phyloP scores from a whole-genome alignment of 192 early-diverging fungal genomes.

The Backusella sp. region DNA sequence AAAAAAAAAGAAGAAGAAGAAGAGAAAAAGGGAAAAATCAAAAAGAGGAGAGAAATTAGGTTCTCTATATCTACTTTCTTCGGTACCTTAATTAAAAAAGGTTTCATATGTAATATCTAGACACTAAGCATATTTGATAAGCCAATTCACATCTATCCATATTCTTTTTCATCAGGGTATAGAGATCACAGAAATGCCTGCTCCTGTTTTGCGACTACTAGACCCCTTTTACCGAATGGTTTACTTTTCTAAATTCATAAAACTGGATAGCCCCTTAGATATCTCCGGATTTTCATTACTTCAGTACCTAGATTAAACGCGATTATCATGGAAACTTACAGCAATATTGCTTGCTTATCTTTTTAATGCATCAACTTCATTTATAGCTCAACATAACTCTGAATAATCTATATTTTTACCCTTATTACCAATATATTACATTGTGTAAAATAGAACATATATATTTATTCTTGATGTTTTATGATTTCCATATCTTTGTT shows the following conservation, averaged over 20 bases:
- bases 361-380: not conserved
- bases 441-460: not conserved
- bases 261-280: not conserved
- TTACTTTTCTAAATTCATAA: not conserved
- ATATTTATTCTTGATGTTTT: not conserved
- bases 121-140: not conserved
- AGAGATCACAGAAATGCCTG: not conserved
- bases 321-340: not conserved
- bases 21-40: not conserved
- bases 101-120: not conserved
- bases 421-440: not conserved
- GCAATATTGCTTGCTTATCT: not conserved
- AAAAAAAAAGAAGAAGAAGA: not conserved
- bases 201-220: not conserved
- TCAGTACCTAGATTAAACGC: not conserved
- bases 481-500: not conserved
- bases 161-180: not conserved
- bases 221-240: not conserved
- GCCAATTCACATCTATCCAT: not conserved
- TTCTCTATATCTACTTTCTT: not conserved
- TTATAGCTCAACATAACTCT: not conserved
- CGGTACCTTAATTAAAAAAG: not conserved
- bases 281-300: not conserved
- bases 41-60: not conserved
- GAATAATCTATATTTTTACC: not conserved